Percentiles rank a stretch among this genome's conserved stretches.
Conservation (phyloP, 139 green algal genomes). For the Diplosphaera chodatii region DNA sequence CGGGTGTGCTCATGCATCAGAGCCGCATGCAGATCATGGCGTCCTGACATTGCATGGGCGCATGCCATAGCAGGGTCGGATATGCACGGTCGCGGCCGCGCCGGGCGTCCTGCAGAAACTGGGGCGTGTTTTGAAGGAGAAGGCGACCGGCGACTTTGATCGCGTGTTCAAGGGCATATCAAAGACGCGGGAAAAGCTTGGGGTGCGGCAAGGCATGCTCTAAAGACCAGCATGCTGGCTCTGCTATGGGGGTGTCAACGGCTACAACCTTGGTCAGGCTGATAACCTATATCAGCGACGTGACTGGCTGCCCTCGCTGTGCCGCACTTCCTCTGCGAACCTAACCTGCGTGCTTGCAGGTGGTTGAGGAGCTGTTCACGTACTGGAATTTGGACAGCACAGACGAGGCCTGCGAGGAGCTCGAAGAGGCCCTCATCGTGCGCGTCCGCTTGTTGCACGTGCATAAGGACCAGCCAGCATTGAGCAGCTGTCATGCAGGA, state of each 20-base stretch:
- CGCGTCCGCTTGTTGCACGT: slow-evolving; percentile 4
- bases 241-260: too few relatives aligned
- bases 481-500: too few relatives aligned
- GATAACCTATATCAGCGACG: too few relatives aligned
- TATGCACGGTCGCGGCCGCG: slow-evolving; percentile 4
- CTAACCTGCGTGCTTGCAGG: too few relatives aligned
- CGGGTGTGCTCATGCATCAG: too few relatives aligned
- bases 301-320: too few relatives aligned
- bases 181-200: slow-evolving; percentile 85
- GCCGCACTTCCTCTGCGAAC: too few relatives aligned
- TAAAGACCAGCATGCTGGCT: too few relatives aligned
- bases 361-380: slow-evolving; percentile 90
- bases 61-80: background rate
- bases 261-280: too few relatives aligned
- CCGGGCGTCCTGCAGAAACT: slow-evolving; percentile 54
- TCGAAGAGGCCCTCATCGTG: slow-evolving; percentile 90
- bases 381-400: slow-evolving; percentile 92
- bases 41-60: too few relatives aligned
- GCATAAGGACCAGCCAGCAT: too few relatives aligned
- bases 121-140: slow-evolving; percentile 85
- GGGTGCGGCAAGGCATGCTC: slow-evolving; percentile 55
- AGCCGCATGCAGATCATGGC: too few relatives aligned
- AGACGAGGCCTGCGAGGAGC: slow-evolving; percentile 85
- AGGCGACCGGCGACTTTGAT: slow-evolving; percentile 78
- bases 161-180: slow-evolving; percentile 81